Percentiles rank a stretch among this genome's conserved stretches.
Evolutionary conservation across 331 rosid species (phyloP).

Genomic region (Telfairia occidentalis): DNA sequence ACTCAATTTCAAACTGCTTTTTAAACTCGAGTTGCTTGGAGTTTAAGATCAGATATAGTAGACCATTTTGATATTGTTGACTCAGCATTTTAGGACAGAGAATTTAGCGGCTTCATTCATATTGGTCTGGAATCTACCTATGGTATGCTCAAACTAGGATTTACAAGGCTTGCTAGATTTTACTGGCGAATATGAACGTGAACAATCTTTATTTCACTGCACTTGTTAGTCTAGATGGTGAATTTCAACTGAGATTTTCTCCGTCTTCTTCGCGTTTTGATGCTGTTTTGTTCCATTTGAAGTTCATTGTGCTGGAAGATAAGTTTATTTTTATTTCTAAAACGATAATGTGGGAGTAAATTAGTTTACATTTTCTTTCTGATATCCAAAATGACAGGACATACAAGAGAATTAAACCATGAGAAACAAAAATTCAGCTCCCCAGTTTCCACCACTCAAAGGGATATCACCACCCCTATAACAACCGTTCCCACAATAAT

Average conservation of each 20-base stretch:
- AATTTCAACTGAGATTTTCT: neutral
- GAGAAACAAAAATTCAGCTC: conserved; percentile 21
- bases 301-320: neutral
- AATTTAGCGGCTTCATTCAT: neutral
- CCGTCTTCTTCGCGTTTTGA: neutral
- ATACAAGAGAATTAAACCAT: conserved; percentile 27
- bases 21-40: neutral
- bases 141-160: neutral
- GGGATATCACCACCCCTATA: conserved; percentile 83
- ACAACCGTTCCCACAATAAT: conserved; percentile 74
- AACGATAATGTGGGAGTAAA: neutral
- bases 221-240: neutral
- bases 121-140: neutral
- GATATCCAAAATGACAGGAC: neutral
- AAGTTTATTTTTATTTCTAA: neutral
- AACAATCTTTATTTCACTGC: neutral
- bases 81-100: neutral
- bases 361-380: neutral
- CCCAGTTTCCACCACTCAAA: conserved; percentile 34
- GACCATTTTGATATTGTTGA: neutral
- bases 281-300: neutral
- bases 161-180: neutral
- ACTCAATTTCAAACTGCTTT: neutral
- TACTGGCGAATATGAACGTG: neutral
- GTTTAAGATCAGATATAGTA: neutral